Percentiles rank a stretch among this genome's conserved stretches.
Conservation (phyloP, 2,329 filamentous ascomycete genomes). For the Aquanectria penicillioides region DNA sequence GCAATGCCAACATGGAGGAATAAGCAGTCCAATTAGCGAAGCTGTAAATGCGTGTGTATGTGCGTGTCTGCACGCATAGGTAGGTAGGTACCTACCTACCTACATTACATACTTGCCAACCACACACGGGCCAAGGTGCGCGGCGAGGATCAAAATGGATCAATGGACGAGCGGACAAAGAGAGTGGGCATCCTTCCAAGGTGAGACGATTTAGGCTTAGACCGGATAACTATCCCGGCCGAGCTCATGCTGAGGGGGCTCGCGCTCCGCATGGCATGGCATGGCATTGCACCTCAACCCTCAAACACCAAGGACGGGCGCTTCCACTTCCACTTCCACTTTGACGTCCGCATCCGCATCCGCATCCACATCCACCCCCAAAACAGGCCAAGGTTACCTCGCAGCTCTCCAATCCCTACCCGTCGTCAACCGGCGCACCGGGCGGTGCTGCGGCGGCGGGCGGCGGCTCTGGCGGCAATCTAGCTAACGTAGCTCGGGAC, state of each 20-base stretch:
- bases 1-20: too few species aligned
- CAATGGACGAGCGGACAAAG: conserved; percentile 19
- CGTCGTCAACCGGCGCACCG: conserved; percentile 20
- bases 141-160: conserved; percentile 1
- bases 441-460: conserved; percentile 3
- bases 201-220: conserved; percentile 42
- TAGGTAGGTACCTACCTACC: too few species aligned
- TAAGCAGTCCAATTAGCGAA: too few species aligned
- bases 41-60: too few species aligned
- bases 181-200: conserved; percentile 28
- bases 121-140: too few species aligned
- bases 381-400: conserved; percentile 15
- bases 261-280: too few species aligned
- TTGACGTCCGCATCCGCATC: too few species aligned
- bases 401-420: conserved; percentile 27
- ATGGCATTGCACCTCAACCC: too few species aligned
- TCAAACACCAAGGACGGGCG: conserved; percentile 1
- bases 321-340: conserved; percentile 4
- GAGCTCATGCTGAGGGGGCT: conserved; percentile 15
- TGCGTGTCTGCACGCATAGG: too few species aligned
- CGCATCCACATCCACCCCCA: conserved; percentile 1
- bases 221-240: conserved; percentile 31
- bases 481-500: conserved; percentile 10
- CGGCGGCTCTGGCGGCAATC: conserved; percentile 40
- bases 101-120: too few species aligned